Base-by-base conservation (phyloP, 441 rosid genomes). In the Adansonia rubrostipa region DNA sequence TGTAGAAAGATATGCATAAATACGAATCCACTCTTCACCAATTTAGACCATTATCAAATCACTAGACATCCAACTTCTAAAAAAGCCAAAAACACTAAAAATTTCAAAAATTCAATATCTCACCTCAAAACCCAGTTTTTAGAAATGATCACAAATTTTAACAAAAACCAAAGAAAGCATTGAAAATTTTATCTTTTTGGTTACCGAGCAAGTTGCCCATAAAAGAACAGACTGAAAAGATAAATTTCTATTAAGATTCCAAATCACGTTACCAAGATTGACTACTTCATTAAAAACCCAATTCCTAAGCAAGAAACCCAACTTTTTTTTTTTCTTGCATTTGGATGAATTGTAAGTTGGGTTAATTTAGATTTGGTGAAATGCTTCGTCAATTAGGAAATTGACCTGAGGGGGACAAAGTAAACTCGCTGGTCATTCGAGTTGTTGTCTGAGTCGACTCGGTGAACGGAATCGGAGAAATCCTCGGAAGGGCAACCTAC, bases 381-480 rank as follows among this genome's bases (percentile, higher is more conserved):
- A 82, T 62, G 74, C 22, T 19, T 22, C 20, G 56, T 14, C 3
- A 28, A 3, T 22, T 62, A 80, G 82, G 48, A 53, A 51, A 67
- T 71, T 62, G 82, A 94, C 98, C 98, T 89, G 83, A 82, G 84
- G 11, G 99, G 98, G 33, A 93, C 98, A 81, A 93, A 90, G 93
- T 96, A 94, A 85, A 96, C 91, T 51, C 96, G 91, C 89, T 92
- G 98, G 83, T 92, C 94, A 83, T 80, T 82, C 28, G 0, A 24
- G 82, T 80, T 51, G 57, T 33, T 22, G 42, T 84, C 86, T 19
- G 92, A 83, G 84, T 90, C 93, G 82, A 87, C 61, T 71, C 82
- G 88, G 77, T 66, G 88, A 85, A 92, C 75, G 78, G 89, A 90
- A 88, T 84, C 91, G 81, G 90, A 83, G 84, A 77, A 83, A 73